Percentiles rank a stretch among this genome's conserved stretches.
Conservation (phyloP, 805 yeast genomes). For the Schizosaccharomyces pombe region DNA sequence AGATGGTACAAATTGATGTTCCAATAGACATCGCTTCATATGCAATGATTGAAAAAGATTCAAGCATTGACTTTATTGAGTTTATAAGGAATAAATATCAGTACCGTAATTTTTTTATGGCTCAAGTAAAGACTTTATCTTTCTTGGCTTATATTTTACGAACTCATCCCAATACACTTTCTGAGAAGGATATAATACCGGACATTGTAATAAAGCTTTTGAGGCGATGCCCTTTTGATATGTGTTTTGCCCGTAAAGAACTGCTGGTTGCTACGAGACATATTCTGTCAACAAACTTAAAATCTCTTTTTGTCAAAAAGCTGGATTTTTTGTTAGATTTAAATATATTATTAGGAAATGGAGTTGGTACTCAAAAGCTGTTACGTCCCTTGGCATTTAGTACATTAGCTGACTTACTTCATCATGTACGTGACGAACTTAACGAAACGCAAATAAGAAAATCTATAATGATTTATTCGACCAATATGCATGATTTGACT, state of each 20-base stretch:
- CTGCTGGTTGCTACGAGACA: conserved; percentile 83
- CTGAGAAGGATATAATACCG: conserved; percentile 45
- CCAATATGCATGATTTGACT: conserved; percentile 54
- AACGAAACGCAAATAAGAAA: conserved; percentile 67
- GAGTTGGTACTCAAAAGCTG: conserved; percentile 74
- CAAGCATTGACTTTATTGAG: conserved; percentile 50
- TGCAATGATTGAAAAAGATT: conserved; percentile 30
- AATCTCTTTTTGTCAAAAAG: conserved; percentile 61
- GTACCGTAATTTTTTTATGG: conserved; percentile 68
- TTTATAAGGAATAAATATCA: conserved; percentile 51
- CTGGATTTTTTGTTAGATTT: conserved; percentile 71
- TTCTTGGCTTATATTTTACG: conserved; percentile 82
- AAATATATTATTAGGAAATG: conserved; percentile 70
- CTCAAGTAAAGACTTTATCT: conserved; percentile 91
- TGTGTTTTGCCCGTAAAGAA: conserved; percentile 79
- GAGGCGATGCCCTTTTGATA: conserved; percentile 88
- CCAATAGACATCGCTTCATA: conserved; percentile 55
- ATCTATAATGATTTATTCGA: conserved; percentile 63
- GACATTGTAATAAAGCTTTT: conserved; percentile 62
- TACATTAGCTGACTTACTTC: conserved; percentile 86
- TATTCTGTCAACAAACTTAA: conserved; percentile 72
- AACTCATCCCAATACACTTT: conserved; percentile 46
- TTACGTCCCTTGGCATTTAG: conserved; percentile 75
- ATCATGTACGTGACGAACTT: conserved; percentile 66
- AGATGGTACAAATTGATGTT: conserved; percentile 52